phyloP scores from a whole-genome alignment of 768 basidiomycete species.

The Rhodotorula toruloides region DNA sequence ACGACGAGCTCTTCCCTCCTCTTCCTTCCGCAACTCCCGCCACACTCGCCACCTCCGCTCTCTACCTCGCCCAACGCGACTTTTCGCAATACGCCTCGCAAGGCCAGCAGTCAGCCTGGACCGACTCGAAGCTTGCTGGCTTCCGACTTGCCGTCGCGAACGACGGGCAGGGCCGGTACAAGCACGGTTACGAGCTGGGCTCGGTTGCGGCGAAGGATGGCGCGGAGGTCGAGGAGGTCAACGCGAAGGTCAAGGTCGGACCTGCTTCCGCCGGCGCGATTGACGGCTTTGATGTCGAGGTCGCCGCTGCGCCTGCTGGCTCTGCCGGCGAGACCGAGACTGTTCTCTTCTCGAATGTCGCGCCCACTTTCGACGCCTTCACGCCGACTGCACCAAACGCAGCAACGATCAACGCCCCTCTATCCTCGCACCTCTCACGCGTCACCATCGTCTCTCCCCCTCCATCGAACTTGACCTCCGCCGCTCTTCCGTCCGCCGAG shows the following conservation, averaged over 20 bases:
- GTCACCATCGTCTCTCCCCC: constrained; percentile 27
- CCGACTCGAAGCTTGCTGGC: constrained; percentile 66
- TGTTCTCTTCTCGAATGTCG: neutral
- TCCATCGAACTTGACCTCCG: neutral
- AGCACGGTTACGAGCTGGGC: constrained; percentile 3
- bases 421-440: constrained; percentile 1
- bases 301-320: neutral
- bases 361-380: neutral
- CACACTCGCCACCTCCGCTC: constrained; percentile 69
- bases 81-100: constrained; percentile 43
- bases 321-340: neutral
- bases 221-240: constrained; percentile 9
- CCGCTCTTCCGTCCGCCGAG: neutral
- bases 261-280: neutral
- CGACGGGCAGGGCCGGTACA: constrained; percentile 48
- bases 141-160: constrained; percentile 65
- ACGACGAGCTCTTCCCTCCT: constrained; percentile 70
- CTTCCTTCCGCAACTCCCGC: constrained; percentile 58
- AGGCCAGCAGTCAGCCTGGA: constrained; percentile 49
- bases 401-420: neutral
- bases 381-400: neutral
- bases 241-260: neutral
- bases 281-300: constrained; percentile 12
- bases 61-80: constrained; percentile 68
- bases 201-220: neutral